Evolutionary conservation across 2,329 filamentous ascomycete species (phyloP).

Genomic region (Ophiobolus disseminans): DNA sequence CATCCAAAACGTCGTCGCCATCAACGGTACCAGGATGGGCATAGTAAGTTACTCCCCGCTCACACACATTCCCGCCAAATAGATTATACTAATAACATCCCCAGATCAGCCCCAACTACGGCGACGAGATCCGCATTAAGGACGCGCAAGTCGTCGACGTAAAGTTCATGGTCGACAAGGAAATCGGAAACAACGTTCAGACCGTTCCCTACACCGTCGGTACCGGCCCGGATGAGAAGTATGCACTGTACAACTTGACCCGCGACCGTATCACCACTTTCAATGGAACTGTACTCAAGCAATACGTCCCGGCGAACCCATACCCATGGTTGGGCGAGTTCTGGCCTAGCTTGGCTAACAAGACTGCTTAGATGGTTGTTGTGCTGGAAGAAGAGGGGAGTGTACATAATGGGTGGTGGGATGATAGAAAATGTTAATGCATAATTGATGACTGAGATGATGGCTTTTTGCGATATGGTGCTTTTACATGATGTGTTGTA

Average conservation of each 20-base stretch:
- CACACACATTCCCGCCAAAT: too few relatives aligned
- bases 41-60: slow-evolving; percentile 18
- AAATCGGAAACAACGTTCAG: slow-evolving; percentile 37
- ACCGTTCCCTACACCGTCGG: slow-evolving; percentile 34
- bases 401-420: too few relatives aligned
- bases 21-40: slow-evolving; percentile 35
- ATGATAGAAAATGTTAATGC: too few relatives aligned
- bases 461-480: too few relatives aligned
- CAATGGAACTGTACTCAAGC: slow-evolving; percentile 23
- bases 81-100: too few relatives aligned
- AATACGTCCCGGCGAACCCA: slow-evolving; percentile 27
- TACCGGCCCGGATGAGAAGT: slow-evolving; percentile 35
- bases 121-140: slow-evolving; percentile 35
- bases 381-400: too few relatives aligned
- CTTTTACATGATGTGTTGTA: too few relatives aligned
- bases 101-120: slow-evolving; percentile 33
- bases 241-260: slow-evolving; percentile 33
- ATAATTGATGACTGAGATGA: too few relatives aligned
- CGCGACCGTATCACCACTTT: slow-evolving; percentile 32
- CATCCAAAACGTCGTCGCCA: slow-evolving; percentile 33
- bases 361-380: slow-evolving; percentile 4
- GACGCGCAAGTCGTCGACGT: slow-evolving; percentile 26
- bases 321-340: slow-evolving; percentile 32
- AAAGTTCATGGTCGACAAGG: slow-evolving; percentile 32
- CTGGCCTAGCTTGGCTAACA: slow-evolving; percentile 19